Base-by-base conservation (phyloP, 2,329 filamentous ascomycete species). In the Cadophora luteo-olivacea region DNA sequence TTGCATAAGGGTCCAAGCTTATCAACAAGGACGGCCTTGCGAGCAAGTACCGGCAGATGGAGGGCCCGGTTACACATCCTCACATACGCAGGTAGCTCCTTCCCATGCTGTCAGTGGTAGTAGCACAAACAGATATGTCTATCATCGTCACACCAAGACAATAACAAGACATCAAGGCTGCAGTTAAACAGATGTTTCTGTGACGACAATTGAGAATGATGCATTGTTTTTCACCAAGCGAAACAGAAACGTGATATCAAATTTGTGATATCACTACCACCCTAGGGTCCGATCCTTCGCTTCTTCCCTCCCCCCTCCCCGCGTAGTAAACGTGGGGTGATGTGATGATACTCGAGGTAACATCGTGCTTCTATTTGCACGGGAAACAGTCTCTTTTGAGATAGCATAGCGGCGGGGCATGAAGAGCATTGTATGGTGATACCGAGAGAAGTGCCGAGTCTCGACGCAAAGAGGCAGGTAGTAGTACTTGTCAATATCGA, bases 1-100 rank as follows among this genome's bases (percentile, higher is more conserved):
- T 33, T 55, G 52, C 52, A 33, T 55, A 33, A 55, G 25, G 25
- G 52, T 55, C 52, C 25, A 55, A 55, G 52, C 52, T 55, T 33
- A 33, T 33, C 25, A 22, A 33, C 52, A 55, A 33, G 52, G 55
- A 14, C 57, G 33, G 22, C 33, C 22, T 45, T 25, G 36, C n/a
- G 33, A 41, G 22, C n/a, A n/a, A 45, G 22, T 29, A 19, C 36
- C 57, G 57, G 57, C 36, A 60, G 57, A 24, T 60, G 22, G 19
- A 41, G 36, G 22, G 24, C 33, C 57, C 57, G 57, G 57, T 60
- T 45, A 45, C 57, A 60, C 36, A 22, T 45, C 22, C 33, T 36
- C 36, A 38, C 36, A 38, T 38, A 14, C 36, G 36, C 2, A 38
- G 36, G 14, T 29, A 29, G 29, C 29, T 29, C 29, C 36, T 7